A percentile compares a stretch with the other conserved stretches of the same genome.
phyloP scores from a whole-genome alignment of 2,329 filamentous ascomycete species.

The Akanthomyces muscarius region DNA sequence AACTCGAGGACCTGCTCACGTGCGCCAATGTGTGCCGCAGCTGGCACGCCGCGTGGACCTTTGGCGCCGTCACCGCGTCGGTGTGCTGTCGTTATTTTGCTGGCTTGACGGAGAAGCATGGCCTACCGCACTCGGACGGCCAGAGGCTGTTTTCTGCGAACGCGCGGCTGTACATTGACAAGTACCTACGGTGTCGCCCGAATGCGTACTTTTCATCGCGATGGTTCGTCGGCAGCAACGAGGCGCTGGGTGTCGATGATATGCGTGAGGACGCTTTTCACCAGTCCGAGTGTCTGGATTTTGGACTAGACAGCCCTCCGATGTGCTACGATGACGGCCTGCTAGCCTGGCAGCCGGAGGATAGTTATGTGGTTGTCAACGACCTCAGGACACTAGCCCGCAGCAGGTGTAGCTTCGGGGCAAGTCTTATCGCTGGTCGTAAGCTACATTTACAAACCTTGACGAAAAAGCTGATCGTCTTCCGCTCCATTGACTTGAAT shows the following conservation, averaged over 20 bases:
- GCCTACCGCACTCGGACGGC: slow-evolving; percentile 6
- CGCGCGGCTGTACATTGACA: slow-evolving; percentile 10
- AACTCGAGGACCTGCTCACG: slow-evolving; percentile 24
- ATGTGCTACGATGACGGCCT: slow-evolving; percentile 25
- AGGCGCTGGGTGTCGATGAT: background rate
- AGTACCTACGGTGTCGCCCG: slow-evolving; percentile 17
- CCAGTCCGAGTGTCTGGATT: slow-evolving; percentile 11
- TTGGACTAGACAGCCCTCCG: slow-evolving; percentile 15
- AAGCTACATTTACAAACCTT: slow-evolving; percentile 21
- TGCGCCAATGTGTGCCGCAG: slow-evolving; percentile 26
- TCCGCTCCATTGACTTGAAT: slow-evolving; percentile 15
- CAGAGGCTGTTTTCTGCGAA: background rate
- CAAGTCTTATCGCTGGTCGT: slow-evolving; percentile 19
- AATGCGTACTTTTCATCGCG: slow-evolving; percentile 1
- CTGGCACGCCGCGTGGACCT: slow-evolving; percentile 27
- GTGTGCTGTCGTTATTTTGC: slow-evolving; percentile 28
- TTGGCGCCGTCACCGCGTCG: slow-evolving; percentile 20
- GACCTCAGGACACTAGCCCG: slow-evolving; percentile 23
- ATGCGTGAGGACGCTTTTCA: background rate
- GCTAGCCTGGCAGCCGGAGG: slow-evolving; percentile 27
- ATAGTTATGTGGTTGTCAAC: slow-evolving; percentile 24
- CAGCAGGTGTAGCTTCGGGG: slow-evolving; percentile 20
- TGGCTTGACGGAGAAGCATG: slow-evolving; percentile 23
- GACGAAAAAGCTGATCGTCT: slow-evolving; percentile 23
- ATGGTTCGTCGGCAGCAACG: background rate